These are phyloP conservation scores for Colletotrichum sojae DNA, from an alignment of 2,329 filamentous ascomycete species.

Conservation along the genomic window DNA sequence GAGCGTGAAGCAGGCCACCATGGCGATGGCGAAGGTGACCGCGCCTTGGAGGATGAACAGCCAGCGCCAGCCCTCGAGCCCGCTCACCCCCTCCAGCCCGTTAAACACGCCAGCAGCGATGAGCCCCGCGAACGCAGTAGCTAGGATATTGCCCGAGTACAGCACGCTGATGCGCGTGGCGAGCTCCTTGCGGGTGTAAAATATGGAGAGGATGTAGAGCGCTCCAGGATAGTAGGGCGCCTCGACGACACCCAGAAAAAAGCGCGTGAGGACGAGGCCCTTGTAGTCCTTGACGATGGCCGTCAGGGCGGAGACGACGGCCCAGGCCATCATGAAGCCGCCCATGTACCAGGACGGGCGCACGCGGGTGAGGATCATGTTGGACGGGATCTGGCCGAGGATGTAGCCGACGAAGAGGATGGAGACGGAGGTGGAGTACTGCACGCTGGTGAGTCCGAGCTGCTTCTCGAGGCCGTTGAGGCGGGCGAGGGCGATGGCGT, in stretches of 20 bases:
- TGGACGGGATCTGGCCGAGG: conserved; percentile 53
- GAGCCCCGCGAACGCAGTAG: conserved; percentile 58
- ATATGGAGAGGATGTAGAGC: conserved; percentile 62
- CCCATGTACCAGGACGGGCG: conserved; percentile 66
- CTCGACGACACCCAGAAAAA: conserved; percentile 57
- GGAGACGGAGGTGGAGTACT: conserved; percentile 55
- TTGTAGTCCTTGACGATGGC: conserved; percentile 57
- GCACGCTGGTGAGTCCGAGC: conserved; percentile 42
- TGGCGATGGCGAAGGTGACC: conserved; percentile 48
- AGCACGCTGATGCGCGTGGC: conserved; percentile 59
- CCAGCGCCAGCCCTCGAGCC: conserved; percentile 50
- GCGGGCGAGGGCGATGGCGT: conserved; percentile 45
- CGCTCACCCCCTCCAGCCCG: conserved; percentile 46
- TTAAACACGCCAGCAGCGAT: conserved; percentile 59
- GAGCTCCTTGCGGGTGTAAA: conserved; percentile 67
- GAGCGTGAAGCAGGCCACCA: conserved; percentile 50
- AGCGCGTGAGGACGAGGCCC: conserved; percentile 55
- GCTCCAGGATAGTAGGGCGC: conserved; percentile 55
- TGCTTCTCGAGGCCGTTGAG: conserved; percentile 48
- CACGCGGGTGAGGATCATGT: conserved; percentile 58
- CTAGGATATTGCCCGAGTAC: conserved; percentile 56
- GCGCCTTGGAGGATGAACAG: conserved; percentile 51
- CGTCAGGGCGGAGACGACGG: conserved; percentile 56
- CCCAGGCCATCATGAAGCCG: conserved; percentile 57
- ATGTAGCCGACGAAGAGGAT: conserved; percentile 55